Evolutionary conservation across 148 eudicot genomes (phyloP), one percentile per base, ranked within the genome.

Genomic region (Heliamphora exappendiculata): DNA sequence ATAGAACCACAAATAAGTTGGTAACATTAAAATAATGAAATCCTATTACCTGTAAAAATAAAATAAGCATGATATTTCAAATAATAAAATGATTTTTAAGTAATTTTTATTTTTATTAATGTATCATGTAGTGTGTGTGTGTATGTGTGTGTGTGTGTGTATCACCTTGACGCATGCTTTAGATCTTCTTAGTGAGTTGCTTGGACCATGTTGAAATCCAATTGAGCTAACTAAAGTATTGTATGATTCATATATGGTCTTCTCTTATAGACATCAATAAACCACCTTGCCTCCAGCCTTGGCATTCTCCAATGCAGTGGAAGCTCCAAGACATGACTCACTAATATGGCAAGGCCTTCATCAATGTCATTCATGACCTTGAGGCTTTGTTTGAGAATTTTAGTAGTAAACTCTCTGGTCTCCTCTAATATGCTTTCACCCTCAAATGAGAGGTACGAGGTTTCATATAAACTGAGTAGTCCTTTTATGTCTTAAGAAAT

Each of bases 391-490:
- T 49, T 75, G 10, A 78, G 60, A 45, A 71, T 29, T 29, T 71
- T 47, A 1, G 28, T 22, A 16, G 82, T 8, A 44, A 80, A 75
- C 0, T 55, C 63, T 75, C 63, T 68, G 1, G 75, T 78, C 53
- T 67, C 51, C 1, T 80, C 78, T 16, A 80, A 5, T 7, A 49
- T 75, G 9, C 26, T 58, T 37, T 80, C 82, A 34, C 42, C 63
- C 11, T n/a, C 57, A 3, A 28, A 12, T 59, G 62, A 60, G 31
- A 67, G 75, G 47, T 55, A 53, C 16, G 82, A 68, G 54, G 82
- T 78, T 66, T 80, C 82, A 12, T 75, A 75, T 53, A 79, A 54
- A 26, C 22, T 24, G 7, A 79, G 19, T 41, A 74, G 22, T 42
- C 73, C 66, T 17, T 53, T 26, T 0, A 67, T 59, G 42, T 80